A percentile compares a stretch with the other conserved stretches of the same genome.
phyloP scores from a whole-genome alignment of 2,329 filamentous ascomycete genomes.

The Cladophialophora yegresii region DNA sequence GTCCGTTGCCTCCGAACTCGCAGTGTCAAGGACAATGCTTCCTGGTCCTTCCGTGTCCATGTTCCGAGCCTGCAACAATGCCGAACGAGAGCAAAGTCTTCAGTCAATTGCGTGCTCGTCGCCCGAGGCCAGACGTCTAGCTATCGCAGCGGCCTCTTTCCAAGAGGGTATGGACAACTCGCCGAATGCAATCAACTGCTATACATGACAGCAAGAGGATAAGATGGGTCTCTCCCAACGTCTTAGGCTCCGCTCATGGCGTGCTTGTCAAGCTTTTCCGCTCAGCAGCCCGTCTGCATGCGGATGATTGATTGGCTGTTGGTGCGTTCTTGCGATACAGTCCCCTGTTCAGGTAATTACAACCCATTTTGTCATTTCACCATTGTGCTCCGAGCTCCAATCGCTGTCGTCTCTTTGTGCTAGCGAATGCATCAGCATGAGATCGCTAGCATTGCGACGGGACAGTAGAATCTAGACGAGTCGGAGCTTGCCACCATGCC shows the following conservation, averaged over 20 bases:
- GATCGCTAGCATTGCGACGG: background rate
- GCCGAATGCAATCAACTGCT: background rate
- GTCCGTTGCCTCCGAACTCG: background rate
- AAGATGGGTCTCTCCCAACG: background rate
- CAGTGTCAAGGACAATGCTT: background rate
- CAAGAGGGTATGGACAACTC: background rate
- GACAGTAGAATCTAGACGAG: background rate
- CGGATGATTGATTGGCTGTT: background rate
- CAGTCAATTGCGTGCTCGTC: background rate
- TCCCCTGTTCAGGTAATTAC: constrained; percentile 4
- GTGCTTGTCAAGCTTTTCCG: constrained; percentile 4
- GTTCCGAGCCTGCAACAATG: background rate
- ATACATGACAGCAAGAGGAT: background rate
- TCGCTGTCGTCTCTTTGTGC: background rate
- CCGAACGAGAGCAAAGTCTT: background rate
- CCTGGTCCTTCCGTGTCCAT: background rate
- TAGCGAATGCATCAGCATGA: constrained; percentile 1
- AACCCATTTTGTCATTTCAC: constrained; percentile 13
- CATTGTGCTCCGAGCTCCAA: background rate
- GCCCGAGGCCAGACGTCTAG: background rate
- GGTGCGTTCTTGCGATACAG: background rate
- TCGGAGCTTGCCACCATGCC: constrained; percentile 2
- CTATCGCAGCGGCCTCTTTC: background rate
- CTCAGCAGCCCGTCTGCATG: background rate
- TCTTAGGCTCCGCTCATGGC: background rate